These are phyloP conservation scores for Fusarium irregulare DNA, from an alignment of 2,329 filamentous ascomycete species.

Conservation along the genomic window DNA sequence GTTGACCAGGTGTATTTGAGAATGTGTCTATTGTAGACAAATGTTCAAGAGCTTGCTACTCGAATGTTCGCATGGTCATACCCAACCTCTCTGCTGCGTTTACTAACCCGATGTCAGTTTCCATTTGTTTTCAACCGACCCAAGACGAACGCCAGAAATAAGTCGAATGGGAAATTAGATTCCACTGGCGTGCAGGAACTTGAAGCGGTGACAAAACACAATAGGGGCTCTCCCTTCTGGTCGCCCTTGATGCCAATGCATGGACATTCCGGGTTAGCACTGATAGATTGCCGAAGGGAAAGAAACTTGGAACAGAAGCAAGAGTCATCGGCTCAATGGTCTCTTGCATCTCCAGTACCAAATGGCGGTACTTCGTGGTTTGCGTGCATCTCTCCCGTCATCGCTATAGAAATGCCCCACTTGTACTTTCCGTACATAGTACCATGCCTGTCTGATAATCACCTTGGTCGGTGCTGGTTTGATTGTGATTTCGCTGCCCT, in stretches of 20 bases:
- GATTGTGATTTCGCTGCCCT: not conserved
- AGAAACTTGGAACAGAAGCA: not conserved
- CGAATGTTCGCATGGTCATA: not conserved
- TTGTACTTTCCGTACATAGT: not conserved
- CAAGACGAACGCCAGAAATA: not conserved
- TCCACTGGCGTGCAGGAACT: not conserved
- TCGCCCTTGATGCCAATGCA: not conserved
- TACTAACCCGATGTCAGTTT: not conserved
- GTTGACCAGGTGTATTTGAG: not conserved
- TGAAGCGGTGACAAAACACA: not conserved
- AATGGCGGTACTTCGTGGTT: not conserved
- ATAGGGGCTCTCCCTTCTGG: not conserved
- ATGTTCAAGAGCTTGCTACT: not conserved
- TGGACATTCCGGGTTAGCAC: not conserved
- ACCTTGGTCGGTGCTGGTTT: not conserved
- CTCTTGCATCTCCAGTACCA: not conserved
- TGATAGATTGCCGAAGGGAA: not conserved
- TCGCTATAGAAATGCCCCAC: slow-evolving; percentile 13
- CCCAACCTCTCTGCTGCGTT: not conserved
- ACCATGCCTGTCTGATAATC: not conserved
- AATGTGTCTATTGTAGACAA: not conserved
- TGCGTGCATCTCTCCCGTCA: not conserved
- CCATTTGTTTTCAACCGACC: not conserved
- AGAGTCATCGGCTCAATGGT: not conserved
- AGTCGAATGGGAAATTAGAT: not conserved